A percentile compares a stretch with the other conserved stretches of the same genome.
Conservation (phyloP, 768 basidiomycete species). For the Trametes punicea region DNA sequence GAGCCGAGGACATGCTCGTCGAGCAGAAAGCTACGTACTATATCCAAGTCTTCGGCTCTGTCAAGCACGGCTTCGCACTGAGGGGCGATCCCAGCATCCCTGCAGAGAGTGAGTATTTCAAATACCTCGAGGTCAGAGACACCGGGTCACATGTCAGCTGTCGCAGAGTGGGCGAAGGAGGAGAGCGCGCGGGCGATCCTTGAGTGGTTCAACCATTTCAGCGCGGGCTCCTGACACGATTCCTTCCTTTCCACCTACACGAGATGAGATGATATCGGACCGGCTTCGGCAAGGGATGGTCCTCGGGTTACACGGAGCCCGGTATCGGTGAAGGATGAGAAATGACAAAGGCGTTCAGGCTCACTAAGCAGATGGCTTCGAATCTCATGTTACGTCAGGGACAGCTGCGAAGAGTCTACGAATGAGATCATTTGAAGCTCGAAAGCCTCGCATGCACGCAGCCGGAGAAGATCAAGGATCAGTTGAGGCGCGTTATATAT, state of each 20-base stretch:
- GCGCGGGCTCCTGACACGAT: not conserved
- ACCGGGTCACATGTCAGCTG: not conserved
- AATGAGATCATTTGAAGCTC: too few relatives aligned
- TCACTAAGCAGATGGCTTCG: not conserved
- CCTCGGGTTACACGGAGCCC: too few relatives aligned
- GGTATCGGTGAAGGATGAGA: not conserved
- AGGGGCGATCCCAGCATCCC: not conserved
- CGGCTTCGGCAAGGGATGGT: too few relatives aligned
- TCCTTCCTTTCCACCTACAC: not conserved
- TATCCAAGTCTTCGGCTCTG: constrained; percentile 52
- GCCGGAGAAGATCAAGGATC: too few relatives aligned
- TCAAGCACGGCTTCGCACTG: constrained; percentile 34
- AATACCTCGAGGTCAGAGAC: not conserved
- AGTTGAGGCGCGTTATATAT: not conserved
- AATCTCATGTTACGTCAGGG: not conserved
- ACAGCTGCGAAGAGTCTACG: not conserved
- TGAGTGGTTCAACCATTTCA: constrained; percentile 16
- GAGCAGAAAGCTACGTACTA: constrained; percentile 51
- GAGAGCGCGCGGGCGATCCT: constrained; percentile 19
- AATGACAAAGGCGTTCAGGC: not conserved
- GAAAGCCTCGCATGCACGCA: too few relatives aligned
- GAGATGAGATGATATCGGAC: too few relatives aligned
- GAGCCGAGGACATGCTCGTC: constrained; percentile 54
- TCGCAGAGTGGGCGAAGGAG: constrained; percentile 22
- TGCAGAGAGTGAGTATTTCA: not conserved